Evolutionary conservation across 495 filamentous ascomycete species (phyloP), one percentile per base, ranked within the genome.

Genomic region (Penicillium cinerascens): DNA sequence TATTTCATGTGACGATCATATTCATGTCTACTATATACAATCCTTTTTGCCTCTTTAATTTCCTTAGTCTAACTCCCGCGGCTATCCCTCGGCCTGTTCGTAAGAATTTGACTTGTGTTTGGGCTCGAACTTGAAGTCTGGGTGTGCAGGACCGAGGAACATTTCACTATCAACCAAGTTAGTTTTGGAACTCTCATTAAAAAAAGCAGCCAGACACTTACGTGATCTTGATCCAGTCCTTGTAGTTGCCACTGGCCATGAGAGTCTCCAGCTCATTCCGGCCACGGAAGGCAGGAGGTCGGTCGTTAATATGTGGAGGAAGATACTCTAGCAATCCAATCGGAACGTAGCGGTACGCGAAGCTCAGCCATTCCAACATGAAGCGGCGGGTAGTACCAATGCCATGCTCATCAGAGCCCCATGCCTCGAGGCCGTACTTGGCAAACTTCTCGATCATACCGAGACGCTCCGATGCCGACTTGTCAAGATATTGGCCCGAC

Each of bases 211-310:
- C 44, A 39, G 23, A 48, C 44, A 73, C 85, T 68, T 80, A 95
- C 91, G 88, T 93, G 63, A 98, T 95, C 78, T 96, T 97, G 60
- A 98, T 88, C 93, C 93, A 98, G 70, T 98, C 93, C 73, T 84
- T 87, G 70, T 95, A 96, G 68, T 97, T 87, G 35, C 81, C 81
- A 72, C 91, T 96, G 9, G 82, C 85, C 71, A 98, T 72, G 55
- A 98, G 71, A 40, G 89, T 95, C 80, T 98, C 93, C 69, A 97
- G 60, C 36, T 97, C 93, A 70, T 91, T 86, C 47, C 93, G 76
- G 6, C 92, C 91, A 58, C 75, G 82, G 65, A 83, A 98, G 38
- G 81, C 80, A 38, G 92, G 92, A 33, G 93, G 88, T 37, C 93
- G 75, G 64, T 98, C 92, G 47, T 97, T 87, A 43, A 98, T 79